Evolutionary conservation across 306 rosid genomes (phyloP).

Genomic region (Mimosa bimucronata): DNA sequence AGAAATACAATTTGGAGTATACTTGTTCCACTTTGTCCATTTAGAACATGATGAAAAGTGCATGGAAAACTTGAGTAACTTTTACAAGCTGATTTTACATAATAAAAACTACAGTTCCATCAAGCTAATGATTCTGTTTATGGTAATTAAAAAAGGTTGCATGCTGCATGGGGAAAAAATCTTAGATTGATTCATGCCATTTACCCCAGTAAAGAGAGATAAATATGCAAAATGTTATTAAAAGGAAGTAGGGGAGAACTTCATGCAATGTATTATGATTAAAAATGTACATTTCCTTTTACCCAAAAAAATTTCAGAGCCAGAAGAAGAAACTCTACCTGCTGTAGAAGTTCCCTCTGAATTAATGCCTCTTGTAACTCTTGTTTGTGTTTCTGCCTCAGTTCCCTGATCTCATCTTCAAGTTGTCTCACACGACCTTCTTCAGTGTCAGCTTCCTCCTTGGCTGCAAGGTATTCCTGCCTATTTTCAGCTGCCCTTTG

Average conservation of each 20-base stretch:
- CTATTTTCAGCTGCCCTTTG: constrained; percentile 99
- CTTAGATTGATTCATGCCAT: constrained; percentile 20
- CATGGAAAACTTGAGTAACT: constrained; percentile 31
- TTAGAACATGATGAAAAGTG: constrained; percentile 23
- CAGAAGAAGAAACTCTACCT: constrained; percentile 59
- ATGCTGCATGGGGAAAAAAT: constrained; percentile 8
- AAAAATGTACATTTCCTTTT: constrained; percentile 6
- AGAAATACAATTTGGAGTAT: not conserved
- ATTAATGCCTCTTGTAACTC: constrained; percentile 86
- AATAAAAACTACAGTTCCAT: not conserved
- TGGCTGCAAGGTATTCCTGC: constrained; percentile 93
- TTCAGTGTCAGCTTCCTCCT: constrained; percentile 98
- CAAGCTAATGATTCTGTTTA: not conserved
- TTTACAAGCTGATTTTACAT: not conserved
- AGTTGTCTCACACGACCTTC: constrained; percentile 95
- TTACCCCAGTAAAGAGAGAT: constrained; percentile 20
- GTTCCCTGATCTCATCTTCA: constrained; percentile 79
- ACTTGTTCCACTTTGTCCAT: constrained; percentile 19
- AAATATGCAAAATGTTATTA: constrained; percentile 6
- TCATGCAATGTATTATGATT: constrained; percentile 23
- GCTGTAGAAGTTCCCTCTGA: constrained; percentile 88
- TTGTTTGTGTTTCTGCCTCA: constrained; percentile 87
- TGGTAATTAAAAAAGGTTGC: not conserved
- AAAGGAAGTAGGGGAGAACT: constrained; percentile 23
- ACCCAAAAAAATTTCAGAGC: not conserved